A percentile compares a stretch with the other conserved stretches of the same genome.
phyloP scores from a whole-genome alignment of 2,329 filamentous ascomycete species.

The Myriosclerotinia scirpicola region DNA sequence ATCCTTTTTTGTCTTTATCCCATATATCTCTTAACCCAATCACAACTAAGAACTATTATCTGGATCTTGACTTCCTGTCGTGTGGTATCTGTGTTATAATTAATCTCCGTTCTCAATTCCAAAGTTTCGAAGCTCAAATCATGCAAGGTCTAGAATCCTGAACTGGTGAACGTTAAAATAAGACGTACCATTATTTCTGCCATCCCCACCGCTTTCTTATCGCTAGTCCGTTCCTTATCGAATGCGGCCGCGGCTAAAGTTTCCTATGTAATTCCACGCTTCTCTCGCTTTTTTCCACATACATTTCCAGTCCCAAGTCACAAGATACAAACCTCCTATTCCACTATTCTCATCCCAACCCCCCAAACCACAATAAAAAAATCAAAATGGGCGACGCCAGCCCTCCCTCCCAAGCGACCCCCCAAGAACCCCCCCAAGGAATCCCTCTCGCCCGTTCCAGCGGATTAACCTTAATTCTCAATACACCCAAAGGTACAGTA shows the following conservation, averaged over 20 bases:
- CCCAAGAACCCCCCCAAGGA: constrained; percentile 24
- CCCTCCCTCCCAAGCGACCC: background rate
- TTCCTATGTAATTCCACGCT: background rate
- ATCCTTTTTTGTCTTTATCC: background rate
- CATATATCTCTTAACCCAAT: background rate
- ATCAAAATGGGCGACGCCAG: background rate
- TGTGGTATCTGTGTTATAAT: background rate
- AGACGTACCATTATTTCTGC: constrained; percentile 1
- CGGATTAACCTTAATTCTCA: constrained; percentile 45
- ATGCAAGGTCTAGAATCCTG: constrained; percentile 5
- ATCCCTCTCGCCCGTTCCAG: constrained; percentile 45
- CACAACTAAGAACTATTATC: background rate
- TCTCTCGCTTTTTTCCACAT: background rate
- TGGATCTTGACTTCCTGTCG: background rate
- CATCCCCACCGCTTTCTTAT: constrained; percentile 26
- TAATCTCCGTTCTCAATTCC: background rate
- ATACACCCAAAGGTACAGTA: constrained; percentile 52
- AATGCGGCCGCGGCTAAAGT: constrained; percentile 4
- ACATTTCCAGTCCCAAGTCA: background rate
- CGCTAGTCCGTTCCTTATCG: constrained; percentile 6
- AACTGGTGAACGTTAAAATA: background rate
- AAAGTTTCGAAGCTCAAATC: background rate
- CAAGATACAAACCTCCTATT: background rate
- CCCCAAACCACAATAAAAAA: no score
- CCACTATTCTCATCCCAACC: background rate